Conservation (phyloP, 352 stramenopile genomes). For the Stramenopiles sp. region DNA sequence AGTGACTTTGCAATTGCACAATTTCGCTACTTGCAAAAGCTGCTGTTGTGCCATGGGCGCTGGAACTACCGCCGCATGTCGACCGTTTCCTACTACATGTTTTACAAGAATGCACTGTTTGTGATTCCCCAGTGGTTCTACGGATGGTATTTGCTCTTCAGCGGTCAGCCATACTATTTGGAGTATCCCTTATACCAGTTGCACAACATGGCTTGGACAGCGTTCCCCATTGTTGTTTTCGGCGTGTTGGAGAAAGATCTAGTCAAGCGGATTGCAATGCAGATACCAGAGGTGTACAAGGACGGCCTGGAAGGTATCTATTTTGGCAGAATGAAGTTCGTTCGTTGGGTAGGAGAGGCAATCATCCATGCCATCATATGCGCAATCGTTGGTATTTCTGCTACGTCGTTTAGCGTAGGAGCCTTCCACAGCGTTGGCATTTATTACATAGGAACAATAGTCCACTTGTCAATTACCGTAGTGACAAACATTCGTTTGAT, state of each 20-base stretch:
- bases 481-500: background rate
- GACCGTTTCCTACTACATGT: conserved; percentile 50
- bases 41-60: conserved; percentile 53
- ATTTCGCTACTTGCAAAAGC: conserved; percentile 61
- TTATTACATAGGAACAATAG: background rate
- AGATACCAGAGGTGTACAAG: background rate
- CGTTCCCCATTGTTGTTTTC: conserved; percentile 40
- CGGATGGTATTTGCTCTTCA: conserved; percentile 43
- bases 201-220: conserved; percentile 54
- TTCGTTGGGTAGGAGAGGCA: background rate
- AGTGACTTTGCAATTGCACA: conserved; percentile 75
- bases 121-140: conserved; percentile 53
- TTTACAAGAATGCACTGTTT: conserved; percentile 60
- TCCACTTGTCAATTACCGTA: background rate
- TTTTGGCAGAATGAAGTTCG: background rate
- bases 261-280: background rate
- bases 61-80: conserved; percentile 70
- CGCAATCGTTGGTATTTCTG: background rate
- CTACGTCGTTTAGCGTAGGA: background rate
- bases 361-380: background rate
- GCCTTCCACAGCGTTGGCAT: background rate
- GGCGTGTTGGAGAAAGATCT: conserved; percentile 19
- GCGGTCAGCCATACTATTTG: conserved; percentile 44
- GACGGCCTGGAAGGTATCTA: background rate
- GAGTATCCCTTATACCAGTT: conserved; percentile 44